Conservation (phyloP, 1,139 yeast species). For the Yamadazyma diospyri region DNA sequence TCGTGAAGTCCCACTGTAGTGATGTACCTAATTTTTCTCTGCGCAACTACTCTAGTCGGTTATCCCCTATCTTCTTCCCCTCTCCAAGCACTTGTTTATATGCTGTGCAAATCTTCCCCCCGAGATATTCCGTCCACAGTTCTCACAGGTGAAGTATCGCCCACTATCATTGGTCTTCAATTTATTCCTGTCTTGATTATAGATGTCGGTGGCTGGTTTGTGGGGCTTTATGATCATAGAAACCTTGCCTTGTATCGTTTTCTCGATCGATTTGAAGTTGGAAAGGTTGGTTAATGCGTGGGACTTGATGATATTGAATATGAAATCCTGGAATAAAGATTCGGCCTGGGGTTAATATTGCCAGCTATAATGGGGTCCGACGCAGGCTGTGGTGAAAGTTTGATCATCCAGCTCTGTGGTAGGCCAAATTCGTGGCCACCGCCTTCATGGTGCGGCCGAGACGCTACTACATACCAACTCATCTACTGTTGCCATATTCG, state of each 20-base stretch:
- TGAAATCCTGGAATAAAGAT: constrained; percentile 31
- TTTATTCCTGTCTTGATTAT: constrained; percentile 40
- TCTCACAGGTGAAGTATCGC: constrained; percentile 69
- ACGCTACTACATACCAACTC: too few relatives aligned
- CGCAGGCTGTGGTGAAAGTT: too few relatives aligned
- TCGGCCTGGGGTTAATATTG: constrained; percentile 20
- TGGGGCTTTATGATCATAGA: constrained; percentile 9
- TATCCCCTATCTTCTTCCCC: constrained; percentile 21
- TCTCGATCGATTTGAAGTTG: constrained; percentile 21
- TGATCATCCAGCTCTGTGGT: too few relatives aligned
- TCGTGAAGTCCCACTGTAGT: too few relatives aligned
- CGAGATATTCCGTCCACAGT: constrained; percentile 82
- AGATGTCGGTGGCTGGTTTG: constrained; percentile 30
- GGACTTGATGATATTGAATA: constrained; percentile 32
- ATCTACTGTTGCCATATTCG: too few relatives aligned
- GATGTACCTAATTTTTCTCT: too few relatives aligned
- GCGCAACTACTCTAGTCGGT: too few relatives aligned
- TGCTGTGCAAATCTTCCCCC: constrained; percentile 93
- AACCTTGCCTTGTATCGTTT: constrained; percentile 14
- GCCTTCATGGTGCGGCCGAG: too few relatives aligned
- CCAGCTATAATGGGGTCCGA: too few relatives aligned
- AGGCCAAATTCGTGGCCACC: too few relatives aligned
- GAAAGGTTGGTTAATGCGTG: constrained; percentile 30
- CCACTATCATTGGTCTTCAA: constrained; percentile 37
- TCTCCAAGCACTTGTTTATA: constrained; percentile 75